phyloP scores from a whole-genome alignment of 768 basidiomycete genomes.

The Suillus tomentosus region DNA sequence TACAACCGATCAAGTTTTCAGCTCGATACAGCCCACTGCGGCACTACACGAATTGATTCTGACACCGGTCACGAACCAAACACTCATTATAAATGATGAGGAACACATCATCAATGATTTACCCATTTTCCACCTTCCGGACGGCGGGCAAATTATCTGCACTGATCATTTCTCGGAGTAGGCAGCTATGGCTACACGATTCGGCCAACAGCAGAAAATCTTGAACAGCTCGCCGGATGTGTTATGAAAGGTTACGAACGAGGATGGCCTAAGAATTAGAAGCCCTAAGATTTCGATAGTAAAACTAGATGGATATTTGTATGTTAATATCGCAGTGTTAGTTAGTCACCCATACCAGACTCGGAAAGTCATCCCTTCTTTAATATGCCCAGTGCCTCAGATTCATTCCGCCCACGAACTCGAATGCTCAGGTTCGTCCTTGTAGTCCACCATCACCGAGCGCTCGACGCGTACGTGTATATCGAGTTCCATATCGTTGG shows the following conservation, averaged over 20 bases:
- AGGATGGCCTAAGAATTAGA: not conserved
- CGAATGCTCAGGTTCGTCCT: not conserved
- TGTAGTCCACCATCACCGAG: constrained; percentile 30
- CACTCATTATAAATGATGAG: not conserved
- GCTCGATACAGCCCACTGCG: not conserved
- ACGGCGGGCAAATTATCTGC: not conserved
- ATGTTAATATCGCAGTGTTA: not conserved
- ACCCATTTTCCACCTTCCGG: not conserved
- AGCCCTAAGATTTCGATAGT: not conserved
- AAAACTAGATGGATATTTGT: not conserved
- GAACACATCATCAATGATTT: not conserved
- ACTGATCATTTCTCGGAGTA: not conserved
- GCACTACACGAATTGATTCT: not conserved
- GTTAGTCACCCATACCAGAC: not conserved
- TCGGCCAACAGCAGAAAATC: not conserved
- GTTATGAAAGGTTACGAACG: not conserved
- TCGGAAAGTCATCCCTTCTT: not conserved
- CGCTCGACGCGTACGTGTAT: constrained; percentile 34
- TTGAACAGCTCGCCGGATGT: not conserved
- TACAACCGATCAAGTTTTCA: not conserved
- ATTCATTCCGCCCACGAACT: not conserved
- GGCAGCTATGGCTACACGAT: not conserved
- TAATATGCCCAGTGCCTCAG: not conserved
- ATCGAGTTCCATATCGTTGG: constrained; percentile 29
- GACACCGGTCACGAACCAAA: not conserved